Conservation (phyloP, 306 rosid species). For the Notholithocarpus densiflorus region DNA sequence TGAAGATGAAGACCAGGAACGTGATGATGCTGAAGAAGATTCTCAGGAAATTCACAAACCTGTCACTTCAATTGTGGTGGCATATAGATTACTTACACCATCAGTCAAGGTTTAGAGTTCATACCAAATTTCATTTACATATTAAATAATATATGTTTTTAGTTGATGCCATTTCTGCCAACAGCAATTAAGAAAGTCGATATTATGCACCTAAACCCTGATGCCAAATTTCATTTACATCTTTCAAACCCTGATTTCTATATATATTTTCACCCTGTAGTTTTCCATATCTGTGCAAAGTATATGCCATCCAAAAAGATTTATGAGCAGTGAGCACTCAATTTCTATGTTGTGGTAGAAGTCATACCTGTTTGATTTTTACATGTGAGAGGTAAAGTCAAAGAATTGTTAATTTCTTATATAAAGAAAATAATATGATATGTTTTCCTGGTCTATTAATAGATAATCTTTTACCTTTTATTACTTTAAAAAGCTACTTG, state of each 20-base stretch:
- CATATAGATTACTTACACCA: slow-evolving; percentile 82
- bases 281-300: background rate
- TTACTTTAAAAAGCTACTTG: background rate
- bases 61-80: slow-evolving; percentile 58
- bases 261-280: background rate
- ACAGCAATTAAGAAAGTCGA: background rate
- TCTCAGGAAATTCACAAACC: slow-evolving; percentile 49
- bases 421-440: background rate
- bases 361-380: background rate
- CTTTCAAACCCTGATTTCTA: background rate
- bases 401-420: background rate
- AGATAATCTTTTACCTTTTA: background rate
- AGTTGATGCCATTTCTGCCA: background rate
- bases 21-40: slow-evolving; percentile 48
- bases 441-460: background rate
- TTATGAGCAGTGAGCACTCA: background rate
- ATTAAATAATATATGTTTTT: background rate
- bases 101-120: slow-evolving; percentile 58
- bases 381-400: background rate
- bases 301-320: background rate
- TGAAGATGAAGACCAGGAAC: slow-evolving; percentile 49
- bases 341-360: background rate
- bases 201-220: background rate
- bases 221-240: background rate
- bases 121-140: background rate